Evolutionary conservation across 768 basidiomycete genomes (phyloP), one percentile per base, ranked within the genome.

Genomic region (Imleria badia): DNA sequence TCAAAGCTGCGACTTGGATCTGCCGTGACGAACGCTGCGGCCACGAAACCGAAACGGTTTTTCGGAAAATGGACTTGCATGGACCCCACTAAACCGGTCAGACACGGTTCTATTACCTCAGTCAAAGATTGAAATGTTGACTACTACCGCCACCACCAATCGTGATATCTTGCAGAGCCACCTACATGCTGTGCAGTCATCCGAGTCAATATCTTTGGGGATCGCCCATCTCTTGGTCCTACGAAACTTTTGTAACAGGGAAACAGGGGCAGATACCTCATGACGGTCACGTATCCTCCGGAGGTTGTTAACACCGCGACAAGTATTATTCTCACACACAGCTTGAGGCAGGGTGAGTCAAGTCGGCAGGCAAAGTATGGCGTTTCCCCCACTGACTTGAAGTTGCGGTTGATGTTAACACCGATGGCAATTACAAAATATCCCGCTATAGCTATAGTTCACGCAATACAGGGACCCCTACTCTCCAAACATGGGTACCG

Each of bases 341-440:
- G 66, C 66, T 60, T 68, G 64, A 56, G n/a, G n/a, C 55, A 42
- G 43, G 47, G 55, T 56, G 66, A 65, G 66, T 68, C 65, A 66
- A 34, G 47, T 66, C 66, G 66, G 66, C 53, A 36, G n/a, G 38
- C n/a, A 54, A 61, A 63, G 45, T 66, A 60, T 45, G 66, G 66
- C 66, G 64, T 61, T 63, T 68, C 52, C 20, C 38, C 34, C 51
- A 29, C 44, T 50, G 45, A 14, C 51, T 63, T 38, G 51, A 64
- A 58, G 45, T 53, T 20, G 43, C 61, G 67, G 56, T 52, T 29
- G 60, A 58, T 45, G 42, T 31, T 48, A 51, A 42, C 52, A 59
- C 63, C 66, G 61, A 63, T 63, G 58, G 36, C 43, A 41, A 48
- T 56, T 38, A 54, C 62, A 51, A 51, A 55, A 54, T n/a, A 47